Conservation (phyloP, 495 filamentous ascomycete genomes). For the Haplographium delicatum region DNA sequence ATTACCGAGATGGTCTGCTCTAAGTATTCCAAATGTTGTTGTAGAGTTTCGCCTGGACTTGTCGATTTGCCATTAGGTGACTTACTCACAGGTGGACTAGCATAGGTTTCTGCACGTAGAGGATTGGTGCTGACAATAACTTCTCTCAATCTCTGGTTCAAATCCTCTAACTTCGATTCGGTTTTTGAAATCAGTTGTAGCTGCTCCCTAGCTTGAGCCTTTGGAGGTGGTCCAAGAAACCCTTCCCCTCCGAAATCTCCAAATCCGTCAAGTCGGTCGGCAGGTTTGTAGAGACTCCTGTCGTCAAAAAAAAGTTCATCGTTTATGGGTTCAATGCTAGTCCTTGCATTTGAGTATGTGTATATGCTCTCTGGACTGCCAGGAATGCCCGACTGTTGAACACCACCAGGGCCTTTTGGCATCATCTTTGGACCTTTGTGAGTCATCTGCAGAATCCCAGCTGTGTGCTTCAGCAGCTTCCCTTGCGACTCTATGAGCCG, state of each 20-base stretch:
- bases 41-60: conserved; percentile 34
- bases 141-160: conserved; percentile 65
- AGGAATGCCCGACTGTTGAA: conserved; percentile 42
- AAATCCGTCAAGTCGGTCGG: conserved; percentile 47
- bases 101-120: conserved; percentile 32
- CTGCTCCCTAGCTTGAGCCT: conserved; percentile 28
- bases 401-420: conserved; percentile 22
- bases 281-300: conserved; percentile 66
- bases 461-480: conserved; percentile 80
- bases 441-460: conserved; percentile 83
- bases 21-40: conserved; percentile 45
- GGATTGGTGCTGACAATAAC: conserved; percentile 59
- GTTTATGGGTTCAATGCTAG: conserved; percentile 38
- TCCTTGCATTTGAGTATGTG: conserved; percentile 49
- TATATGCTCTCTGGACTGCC: conserved; percentile 65
- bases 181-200: conserved; percentile 49
- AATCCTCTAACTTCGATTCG: conserved; percentile 62
- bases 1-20: conserved; percentile 41
- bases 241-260: conserved; percentile 1
- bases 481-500: conserved; percentile 64
- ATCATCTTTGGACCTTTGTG: conserved; percentile 54
- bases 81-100: conserved; percentile 30
- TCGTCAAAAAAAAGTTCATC: conserved; percentile 66
- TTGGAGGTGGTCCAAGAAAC: conserved; percentile 2
- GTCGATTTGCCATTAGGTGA: conserved; percentile 3